Evolutionary conservation across 2,329 filamentous ascomycete genomes (phyloP), one percentile per base, ranked within the genome.

Genomic region (Trichoderma koningiopsis): DNA sequence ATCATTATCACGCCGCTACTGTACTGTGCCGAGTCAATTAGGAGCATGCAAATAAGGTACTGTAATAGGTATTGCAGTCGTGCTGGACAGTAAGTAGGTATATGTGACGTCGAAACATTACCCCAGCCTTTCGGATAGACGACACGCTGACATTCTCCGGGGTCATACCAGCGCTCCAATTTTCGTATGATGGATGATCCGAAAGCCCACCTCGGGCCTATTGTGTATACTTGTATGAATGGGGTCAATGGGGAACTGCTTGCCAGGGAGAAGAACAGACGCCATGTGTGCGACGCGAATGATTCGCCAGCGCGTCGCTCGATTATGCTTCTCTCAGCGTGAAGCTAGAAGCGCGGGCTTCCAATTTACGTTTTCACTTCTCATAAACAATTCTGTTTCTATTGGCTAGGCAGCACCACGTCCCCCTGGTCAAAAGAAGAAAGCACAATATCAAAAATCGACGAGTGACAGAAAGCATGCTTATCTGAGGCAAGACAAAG

Each of bases 401-500:
- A 57, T 58, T 66, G 63, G 63, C 29, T 58, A 27, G 40, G 29
- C 53, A 22, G n/a, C 61, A 66, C 29, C 62, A 57, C 37, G 35
- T 43, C 24, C 62, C 40, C 52, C 35, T 27, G 52, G 35, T n/a
- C 33, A 35, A 66, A 40, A 47, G 33, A 43, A 66, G 29, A 57
- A 57, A 47, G 22, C 49, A 53, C 37, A 37, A 37, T 27, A 35
- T 16, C 37, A 47, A 59, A 57, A 52, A 29, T 52, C 29, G 55
- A 67, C 55, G 55, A 67, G 53, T 59, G 55, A 58, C 27, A 29
- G 49, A 61, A 33, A 40, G 31, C 27, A 43, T 52, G 49, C 59
- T 63, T 55, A 70, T 68, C 65, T 68, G 69, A 63, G 67, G 64
- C 67, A 69, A 16, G 37, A 58, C 57, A 67, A 67, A 60, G 33